Conservation (phyloP, 208 protist genomes). For the Leishmania braziliensis region DNA sequence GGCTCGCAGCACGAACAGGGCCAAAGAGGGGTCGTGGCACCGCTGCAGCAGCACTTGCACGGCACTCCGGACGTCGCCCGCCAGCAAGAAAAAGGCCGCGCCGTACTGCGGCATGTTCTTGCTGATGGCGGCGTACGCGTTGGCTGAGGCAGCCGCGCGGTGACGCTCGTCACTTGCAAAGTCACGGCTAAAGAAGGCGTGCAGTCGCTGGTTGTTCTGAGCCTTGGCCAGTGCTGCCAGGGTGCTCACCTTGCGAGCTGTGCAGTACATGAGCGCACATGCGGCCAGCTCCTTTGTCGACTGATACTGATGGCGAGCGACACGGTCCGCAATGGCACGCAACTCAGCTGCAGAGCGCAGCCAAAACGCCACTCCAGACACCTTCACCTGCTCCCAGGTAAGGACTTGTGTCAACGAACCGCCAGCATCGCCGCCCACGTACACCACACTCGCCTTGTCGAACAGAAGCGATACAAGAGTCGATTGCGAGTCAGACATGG, state of each 20-base stretch:
- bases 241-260: slow-evolving; percentile 77
- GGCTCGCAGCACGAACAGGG: slow-evolving; percentile 79
- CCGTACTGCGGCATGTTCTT: slow-evolving; percentile 90
- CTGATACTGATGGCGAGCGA: slow-evolving; percentile 82
- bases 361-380: slow-evolving; percentile 72
- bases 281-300: slow-evolving; percentile 69
- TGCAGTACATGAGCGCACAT: slow-evolving; percentile 90
- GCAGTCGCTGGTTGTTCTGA: slow-evolving; percentile 73
- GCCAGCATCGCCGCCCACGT: slow-evolving; percentile 19
- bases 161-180: slow-evolving; percentile 72
- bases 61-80: slow-evolving; percentile 81
- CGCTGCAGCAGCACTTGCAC: slow-evolving; percentile 90
- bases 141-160: slow-evolving; percentile 81
- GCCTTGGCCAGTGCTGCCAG: slow-evolving; percentile 92
- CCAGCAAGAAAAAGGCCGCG: slow-evolving; percentile 94
- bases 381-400: slow-evolving; percentile 71
- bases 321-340: slow-evolving; percentile 65
- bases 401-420: slow-evolving; percentile 14
- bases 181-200: slow-evolving; percentile 91
- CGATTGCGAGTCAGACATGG: slow-evolving; percentile 71
- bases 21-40: slow-evolving; percentile 59
- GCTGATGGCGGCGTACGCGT: slow-evolving; percentile 90
- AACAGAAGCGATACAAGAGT: slow-evolving; percentile 51
- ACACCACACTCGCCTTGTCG: slow-evolving; percentile 23
- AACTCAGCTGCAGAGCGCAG: slow-evolving; percentile 51